phyloP scores from a whole-genome alignment of 2,329 filamentous ascomycete genomes.

The Colletotrichum liaoningense region DNA sequence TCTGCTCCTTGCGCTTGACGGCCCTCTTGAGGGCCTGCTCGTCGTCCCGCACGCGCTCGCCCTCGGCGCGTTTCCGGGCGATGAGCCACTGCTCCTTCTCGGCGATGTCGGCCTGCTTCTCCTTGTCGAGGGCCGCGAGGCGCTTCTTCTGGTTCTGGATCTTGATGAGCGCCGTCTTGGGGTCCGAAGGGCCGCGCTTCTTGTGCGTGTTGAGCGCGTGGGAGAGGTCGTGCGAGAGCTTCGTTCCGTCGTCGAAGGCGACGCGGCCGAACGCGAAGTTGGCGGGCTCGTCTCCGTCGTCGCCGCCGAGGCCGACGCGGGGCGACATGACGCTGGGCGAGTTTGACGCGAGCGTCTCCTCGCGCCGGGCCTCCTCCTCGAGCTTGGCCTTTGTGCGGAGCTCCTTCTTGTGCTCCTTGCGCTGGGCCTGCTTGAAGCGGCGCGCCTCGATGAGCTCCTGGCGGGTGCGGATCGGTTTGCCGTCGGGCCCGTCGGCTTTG shows the following conservation, averaged over 20 bases:
- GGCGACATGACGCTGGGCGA: conserved; percentile 71
- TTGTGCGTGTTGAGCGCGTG: conserved; percentile 65
- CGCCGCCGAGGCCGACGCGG: conserved; percentile 54
- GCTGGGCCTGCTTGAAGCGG: conserved; percentile 86
- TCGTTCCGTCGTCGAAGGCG: conserved; percentile 88
- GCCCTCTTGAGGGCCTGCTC: conserved; percentile 91
- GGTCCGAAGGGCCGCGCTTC: conserved; percentile 85
- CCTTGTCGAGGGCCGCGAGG: conserved; percentile 78
- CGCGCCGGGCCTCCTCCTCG: conserved; percentile 78
- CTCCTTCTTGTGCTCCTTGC: conserved; percentile 91
- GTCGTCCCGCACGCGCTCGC: conserved; percentile 90
- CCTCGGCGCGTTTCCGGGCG: conserved; percentile 88
- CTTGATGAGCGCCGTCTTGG: conserved; percentile 86
- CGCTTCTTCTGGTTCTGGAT: conserved; percentile 89
- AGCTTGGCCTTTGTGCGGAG: conserved; percentile 80
- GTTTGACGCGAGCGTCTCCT: conserved; percentile 72
- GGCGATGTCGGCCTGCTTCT: conserved; percentile 86
- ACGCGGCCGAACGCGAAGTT: conserved; percentile 92
- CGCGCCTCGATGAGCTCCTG: conserved; percentile 93
- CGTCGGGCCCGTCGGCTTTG: conserved; percentile 87
- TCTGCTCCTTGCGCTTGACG: conserved; percentile 89
- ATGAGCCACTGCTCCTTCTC: conserved; percentile 97
- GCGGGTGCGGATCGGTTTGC: conserved; percentile 84
- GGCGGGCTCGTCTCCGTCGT: conserved; percentile 42
- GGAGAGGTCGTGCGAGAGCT: conserved; percentile 79